Evolutionary conservation across 495 filamentous ascomycete genomes (phyloP).

Genomic region (Cairneyella variabilis): DNA sequence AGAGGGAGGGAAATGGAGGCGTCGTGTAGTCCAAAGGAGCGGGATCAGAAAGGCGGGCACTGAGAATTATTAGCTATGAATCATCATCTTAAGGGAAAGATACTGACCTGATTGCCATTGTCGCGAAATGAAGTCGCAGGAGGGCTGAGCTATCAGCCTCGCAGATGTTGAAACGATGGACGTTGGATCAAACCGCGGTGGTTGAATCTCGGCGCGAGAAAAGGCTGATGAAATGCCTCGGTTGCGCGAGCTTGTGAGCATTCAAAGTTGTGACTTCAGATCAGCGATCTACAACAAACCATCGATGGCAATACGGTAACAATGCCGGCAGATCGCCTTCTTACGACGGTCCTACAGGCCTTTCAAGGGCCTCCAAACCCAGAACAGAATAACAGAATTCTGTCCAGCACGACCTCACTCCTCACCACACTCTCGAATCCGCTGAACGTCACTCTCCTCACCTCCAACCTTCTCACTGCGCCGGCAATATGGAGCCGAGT

Average conservation of each 20-base stretch:
- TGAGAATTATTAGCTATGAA: constrained; percentile 1
- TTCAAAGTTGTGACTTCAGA: no score
- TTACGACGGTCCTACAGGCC: constrained; percentile 44
- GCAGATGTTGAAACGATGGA: background rate
- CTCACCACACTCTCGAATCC: constrained; percentile 84
- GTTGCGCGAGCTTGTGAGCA: constrained; percentile 3
- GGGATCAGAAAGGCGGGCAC: constrained; percentile 9
- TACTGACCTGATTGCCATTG: background rate
- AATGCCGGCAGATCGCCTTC: constrained; percentile 48
- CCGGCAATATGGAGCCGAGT: constrained; percentile 81
- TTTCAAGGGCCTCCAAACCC: constrained; percentile 48
- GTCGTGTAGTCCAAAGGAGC: constrained; percentile 55
- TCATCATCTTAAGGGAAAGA: background rate
- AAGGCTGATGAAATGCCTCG: constrained; percentile 27
- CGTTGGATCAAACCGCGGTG: background rate
- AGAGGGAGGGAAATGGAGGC: constrained; percentile 84
- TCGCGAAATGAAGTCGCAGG: background rate
- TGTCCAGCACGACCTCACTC: constrained; percentile 76
- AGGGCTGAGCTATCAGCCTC: background rate
- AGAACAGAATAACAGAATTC: constrained; percentile 52
- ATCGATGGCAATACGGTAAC: constrained; percentile 12
- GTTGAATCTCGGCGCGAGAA: background rate
- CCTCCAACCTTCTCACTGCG: constrained; percentile 81
- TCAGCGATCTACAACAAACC: no score
- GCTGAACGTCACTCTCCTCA: constrained; percentile 82